Evolutionary conservation across 2,329 filamentous ascomycete species (phyloP).

Genomic region (Aspergillus terreus): DNA sequence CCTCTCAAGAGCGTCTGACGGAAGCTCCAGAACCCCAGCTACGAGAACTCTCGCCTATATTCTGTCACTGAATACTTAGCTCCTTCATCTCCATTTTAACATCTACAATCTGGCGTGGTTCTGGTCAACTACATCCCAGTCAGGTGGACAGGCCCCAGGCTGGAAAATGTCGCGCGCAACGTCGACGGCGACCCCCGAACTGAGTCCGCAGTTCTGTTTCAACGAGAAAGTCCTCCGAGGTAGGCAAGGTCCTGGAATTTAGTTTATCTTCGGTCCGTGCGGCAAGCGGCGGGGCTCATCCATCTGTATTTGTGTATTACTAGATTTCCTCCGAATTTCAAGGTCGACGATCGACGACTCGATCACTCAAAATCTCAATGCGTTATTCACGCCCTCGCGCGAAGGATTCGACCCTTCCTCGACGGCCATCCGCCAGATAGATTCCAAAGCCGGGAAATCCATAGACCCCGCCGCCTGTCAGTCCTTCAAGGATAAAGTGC

Average conservation of each 20-base stretch:
- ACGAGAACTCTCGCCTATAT: not conserved
- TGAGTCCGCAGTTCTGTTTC: constrained; percentile 77
- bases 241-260: constrained; percentile 33
- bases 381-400: constrained; percentile 70
- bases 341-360: constrained; percentile 84
- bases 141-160: constrained; percentile 18
- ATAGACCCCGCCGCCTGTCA: constrained; percentile 64
- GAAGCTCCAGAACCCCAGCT: too few species aligned
- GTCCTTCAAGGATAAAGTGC: constrained; percentile 68
- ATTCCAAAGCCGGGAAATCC: constrained; percentile 45
- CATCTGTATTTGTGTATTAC: constrained; percentile 2
- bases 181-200: constrained; percentile 44
- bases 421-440: constrained; percentile 61
- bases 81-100: not conserved
- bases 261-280: not conserved
- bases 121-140: constrained; percentile 27
- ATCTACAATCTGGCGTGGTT: constrained; percentile 34
- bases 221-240: constrained; percentile 66
- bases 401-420: constrained; percentile 74
- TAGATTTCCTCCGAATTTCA: constrained; percentile 88
- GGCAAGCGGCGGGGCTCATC: not conserved
- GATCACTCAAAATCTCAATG: constrained; percentile 90
- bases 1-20: too few species aligned
- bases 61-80: not conserved
- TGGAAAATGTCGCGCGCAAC: constrained; percentile 38